Percentiles rank a stretch among this genome's conserved stretches.
Evolutionary conservation across 2,329 filamentous ascomycete species (phyloP).

Genomic region (Aspergillus phoenicis): DNA sequence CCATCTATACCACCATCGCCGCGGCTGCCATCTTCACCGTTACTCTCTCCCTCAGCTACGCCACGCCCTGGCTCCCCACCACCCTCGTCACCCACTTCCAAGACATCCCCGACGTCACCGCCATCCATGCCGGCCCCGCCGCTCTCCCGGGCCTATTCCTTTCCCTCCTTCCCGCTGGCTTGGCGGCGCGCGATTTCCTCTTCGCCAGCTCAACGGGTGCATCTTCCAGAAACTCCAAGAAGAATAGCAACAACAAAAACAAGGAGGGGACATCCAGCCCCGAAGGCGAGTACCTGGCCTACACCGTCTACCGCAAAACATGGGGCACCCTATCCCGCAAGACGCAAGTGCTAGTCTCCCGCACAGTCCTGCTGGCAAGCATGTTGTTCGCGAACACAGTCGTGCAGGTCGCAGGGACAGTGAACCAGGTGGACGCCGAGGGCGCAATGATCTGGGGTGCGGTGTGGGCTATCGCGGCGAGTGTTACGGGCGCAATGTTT

Average conservation of each 20-base stretch:
- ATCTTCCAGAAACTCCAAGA: conserved; percentile 39
- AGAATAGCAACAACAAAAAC: conserved; percentile 49
- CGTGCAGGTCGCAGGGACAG: conserved; percentile 65
- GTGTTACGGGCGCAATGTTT: conserved; percentile 35
- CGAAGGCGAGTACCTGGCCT: conserved; percentile 69
- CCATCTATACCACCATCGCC: conserved; percentile 66
- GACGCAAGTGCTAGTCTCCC: conserved; percentile 64
- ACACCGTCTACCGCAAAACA: conserved; percentile 60
- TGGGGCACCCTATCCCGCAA: conserved; percentile 66
- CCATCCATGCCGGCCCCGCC: conserved; percentile 66
- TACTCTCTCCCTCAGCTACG: conserved; percentile 69
- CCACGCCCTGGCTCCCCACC: conserved; percentile 67
- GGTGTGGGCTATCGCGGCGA: conserved; percentile 67
- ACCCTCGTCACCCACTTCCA: conserved; percentile 76
- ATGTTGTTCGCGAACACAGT: conserved; percentile 58
- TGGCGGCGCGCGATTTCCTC: conserved; percentile 73
- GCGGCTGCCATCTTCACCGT: conserved; percentile 74
- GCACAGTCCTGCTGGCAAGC: conserved; percentile 58
- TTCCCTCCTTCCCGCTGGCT: conserved; percentile 68
- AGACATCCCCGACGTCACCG: conserved; percentile 68
- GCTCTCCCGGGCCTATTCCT: conserved; percentile 47
- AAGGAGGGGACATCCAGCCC: conserved; percentile 54
- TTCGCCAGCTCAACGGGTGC: conserved; percentile 61
- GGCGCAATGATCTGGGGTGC: conserved; percentile 74
- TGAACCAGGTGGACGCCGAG: conserved; percentile 68